Evolutionary conservation across 805 yeast species (phyloP), one percentile per base, ranked within the genome.

Genomic region (Pichia cephalocereana): DNA sequence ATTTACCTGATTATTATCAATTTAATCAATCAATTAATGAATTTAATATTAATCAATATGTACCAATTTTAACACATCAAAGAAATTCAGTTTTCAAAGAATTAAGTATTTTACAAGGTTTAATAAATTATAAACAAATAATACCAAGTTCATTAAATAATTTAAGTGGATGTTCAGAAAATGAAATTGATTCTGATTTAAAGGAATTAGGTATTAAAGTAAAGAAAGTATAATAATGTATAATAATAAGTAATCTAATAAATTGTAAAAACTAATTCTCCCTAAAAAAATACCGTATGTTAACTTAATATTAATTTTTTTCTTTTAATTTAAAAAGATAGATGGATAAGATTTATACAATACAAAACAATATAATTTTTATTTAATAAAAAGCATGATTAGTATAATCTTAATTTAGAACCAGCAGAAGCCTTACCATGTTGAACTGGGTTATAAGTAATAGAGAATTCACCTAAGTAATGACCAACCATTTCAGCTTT

Each of bases 401-500:
- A 65, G 59, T 65, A 64, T 56, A 65, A 64, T 60, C 57, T 65
- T 59, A 65, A 62, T 59, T 64, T 64, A 42, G 68, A 60, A 62
- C 68, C 69, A 51, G 62, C 57, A 53, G 68, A 58, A 51, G 68
- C 60, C 60, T 65, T 66, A 84, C 97, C 97, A 82, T 95, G 99
- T 82, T 95, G 88, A 73, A 91, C 97, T 72, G 99, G 99, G 75
- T 96, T 86, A 83, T 93, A 93, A 67, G 99, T 80, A 77, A 93
- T 93, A 69, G 99, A 91, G 88, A 93, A 93, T 82, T 93, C 99
- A 80, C 97, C 99, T 69, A 93, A 86, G 95, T 93, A 93, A 86
- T 91, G 96, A 73, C 99, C 98, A 72, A 91, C 90, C 99, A 93
- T 93, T 82, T 93, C 99, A 70, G 99, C 96, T 76, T 80, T 89